Percentiles rank a stretch among this genome's conserved stretches.
Evolutionary conservation across 2,329 filamentous ascomycete species (phyloP).

Genomic region (Apiospora sp.): DNA sequence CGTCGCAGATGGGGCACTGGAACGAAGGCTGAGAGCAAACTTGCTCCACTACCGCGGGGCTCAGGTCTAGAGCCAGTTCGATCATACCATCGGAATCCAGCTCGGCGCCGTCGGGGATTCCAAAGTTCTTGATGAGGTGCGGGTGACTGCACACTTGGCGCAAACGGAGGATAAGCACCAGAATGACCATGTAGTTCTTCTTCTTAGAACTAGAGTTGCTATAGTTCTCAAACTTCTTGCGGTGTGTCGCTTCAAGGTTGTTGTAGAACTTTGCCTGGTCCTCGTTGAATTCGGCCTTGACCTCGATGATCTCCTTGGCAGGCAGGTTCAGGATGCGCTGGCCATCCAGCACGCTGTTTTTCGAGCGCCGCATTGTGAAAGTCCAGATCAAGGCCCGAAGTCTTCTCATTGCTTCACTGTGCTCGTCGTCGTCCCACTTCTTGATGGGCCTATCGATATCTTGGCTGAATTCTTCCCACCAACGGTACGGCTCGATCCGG

Average conservation of each 20-base stretch:
- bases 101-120: constrained; percentile 39
- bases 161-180: constrained; percentile 82
- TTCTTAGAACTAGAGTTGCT: constrained; percentile 54
- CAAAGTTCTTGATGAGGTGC: constrained; percentile 64
- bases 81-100: constrained; percentile 40
- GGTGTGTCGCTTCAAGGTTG: constrained; percentile 52
- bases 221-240: constrained; percentile 38
- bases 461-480: constrained; percentile 67
- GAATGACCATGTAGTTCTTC: constrained; percentile 78
- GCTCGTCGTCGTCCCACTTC: constrained; percentile 61
- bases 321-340: constrained; percentile 77
- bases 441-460: constrained; percentile 45
- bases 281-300: constrained; percentile 70
- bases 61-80: constrained; percentile 35
- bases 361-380: constrained; percentile 83
- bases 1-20: constrained; percentile 37
- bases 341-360: constrained; percentile 81
- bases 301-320: constrained; percentile 66
- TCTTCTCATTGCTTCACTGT: constrained; percentile 64
- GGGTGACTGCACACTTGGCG: constrained; percentile 85
- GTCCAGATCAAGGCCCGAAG: constrained; percentile 81
- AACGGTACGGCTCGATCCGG: constrained; percentile 76
- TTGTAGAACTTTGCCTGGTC: constrained; percentile 73
- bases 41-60: constrained; percentile 29
- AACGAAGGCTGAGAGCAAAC: constrained; percentile 33